phyloP scores from a whole-genome alignment of 495 filamentous ascomycete genomes.

The Tuber aestivum region DNA sequence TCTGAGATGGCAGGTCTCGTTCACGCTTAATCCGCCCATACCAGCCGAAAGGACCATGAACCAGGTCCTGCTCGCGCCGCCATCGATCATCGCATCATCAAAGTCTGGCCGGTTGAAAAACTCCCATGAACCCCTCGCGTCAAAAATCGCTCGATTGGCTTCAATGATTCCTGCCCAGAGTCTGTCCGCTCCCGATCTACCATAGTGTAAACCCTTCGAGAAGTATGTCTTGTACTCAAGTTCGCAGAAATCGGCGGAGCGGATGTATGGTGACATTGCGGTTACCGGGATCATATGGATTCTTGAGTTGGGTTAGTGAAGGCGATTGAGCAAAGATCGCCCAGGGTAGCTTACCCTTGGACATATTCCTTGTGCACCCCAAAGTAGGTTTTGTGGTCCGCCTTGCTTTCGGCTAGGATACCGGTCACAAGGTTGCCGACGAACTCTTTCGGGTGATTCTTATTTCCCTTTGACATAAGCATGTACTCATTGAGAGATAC shows the following conservation, averaged over 20 bases:
- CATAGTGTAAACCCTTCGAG: not conserved
- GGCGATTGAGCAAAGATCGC: not conserved
- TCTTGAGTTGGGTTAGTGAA: constrained; percentile 28
- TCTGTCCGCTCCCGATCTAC: constrained; percentile 46
- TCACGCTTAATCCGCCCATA: not conserved
- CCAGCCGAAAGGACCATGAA: constrained; percentile 67
- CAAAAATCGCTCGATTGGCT: constrained; percentile 70
- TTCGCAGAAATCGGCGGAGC: constrained; percentile 61
- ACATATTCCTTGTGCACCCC: constrained; percentile 74
- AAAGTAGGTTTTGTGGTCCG: constrained; percentile 93
- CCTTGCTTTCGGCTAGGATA: constrained; percentile 93
- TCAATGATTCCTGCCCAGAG: constrained; percentile 74
- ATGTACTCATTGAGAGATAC: constrained; percentile 73
- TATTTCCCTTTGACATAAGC: constrained; percentile 63
- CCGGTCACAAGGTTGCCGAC: constrained; percentile 78
- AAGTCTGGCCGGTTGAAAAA: constrained; percentile 67
- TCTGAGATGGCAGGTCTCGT: not conserved
- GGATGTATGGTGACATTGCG: constrained; percentile 61
- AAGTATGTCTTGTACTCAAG: constrained; percentile 85
- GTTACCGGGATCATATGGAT: constrained; percentile 93
- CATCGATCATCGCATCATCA: constrained; percentile 66
- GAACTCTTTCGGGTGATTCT: constrained; percentile 68
- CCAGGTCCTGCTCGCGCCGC: constrained; percentile 79
- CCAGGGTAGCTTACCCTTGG: constrained; percentile 51
- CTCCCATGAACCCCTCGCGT: constrained; percentile 60